Evolutionary conservation across 805 yeast genomes (phyloP), one percentile per base, ranked within the genome.

Genomic region (Suhomyces canberraensis): DNA sequence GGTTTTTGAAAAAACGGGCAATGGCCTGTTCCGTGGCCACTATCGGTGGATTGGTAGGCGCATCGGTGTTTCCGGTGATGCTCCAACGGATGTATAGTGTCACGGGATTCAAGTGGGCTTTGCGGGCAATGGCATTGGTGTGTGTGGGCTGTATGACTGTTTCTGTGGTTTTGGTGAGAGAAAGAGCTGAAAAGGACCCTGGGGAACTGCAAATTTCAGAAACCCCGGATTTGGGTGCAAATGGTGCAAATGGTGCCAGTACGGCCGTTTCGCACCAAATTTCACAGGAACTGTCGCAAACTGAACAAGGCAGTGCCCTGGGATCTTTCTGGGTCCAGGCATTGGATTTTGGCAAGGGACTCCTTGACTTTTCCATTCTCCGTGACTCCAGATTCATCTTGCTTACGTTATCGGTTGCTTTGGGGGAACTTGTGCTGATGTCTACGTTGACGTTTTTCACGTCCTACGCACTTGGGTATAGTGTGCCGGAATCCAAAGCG

Each of bases 61-160:
- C 78, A 61, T 76, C 37, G 46, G 70, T 8, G 7, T 71, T 79
- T 58, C 81, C 84, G 3, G 56, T 76, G 34, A 66, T 77, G 56
- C 63, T 79, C 43, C 67, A 76, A 42, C 60, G 64, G 21, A 52
- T 79, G 19, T 79, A 76, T 45, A 51, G 50, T 1, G 48, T 54
- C 11, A 62, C 74, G 16, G 82, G 82, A 1, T 76, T 73, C 46
- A 63, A 60, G 8, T 77, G 82, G 81, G 71, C 77, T 3, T 61
- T 73, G 29, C 61, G 83, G 34, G 58, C 67, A 11, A 54, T 75
- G 32, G 76, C 75, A 0, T 68, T 77, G 44, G 51, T 75, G 8
- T 71, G 73, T 41, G 46, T 69, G 4, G 63, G 50, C 5, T 66
- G 75, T 36, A 45, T 50, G 47, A 8, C 37, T 15, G 32, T 43